Base-by-base conservation (phyloP, 225 moss, liverwort and hornwort species). In the Straminergon stramineum region DNA sequence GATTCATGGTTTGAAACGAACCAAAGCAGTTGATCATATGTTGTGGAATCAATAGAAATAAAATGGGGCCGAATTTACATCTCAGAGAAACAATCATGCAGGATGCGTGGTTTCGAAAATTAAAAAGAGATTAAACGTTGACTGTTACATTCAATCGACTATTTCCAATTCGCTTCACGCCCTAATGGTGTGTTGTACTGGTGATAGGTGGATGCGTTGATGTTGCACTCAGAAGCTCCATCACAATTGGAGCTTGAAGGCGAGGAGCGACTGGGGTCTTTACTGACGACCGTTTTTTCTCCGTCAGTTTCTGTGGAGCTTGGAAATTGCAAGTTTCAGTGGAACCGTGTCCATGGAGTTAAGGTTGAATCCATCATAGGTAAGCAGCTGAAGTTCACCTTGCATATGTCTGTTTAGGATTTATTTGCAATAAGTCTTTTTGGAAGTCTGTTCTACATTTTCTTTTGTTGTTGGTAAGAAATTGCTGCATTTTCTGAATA, bases 261-360 rank as follows among this genome's bases (percentile, higher is more conserved):
- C 23, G 94, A 93, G 89, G 94, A 94, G 92, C 88, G 92, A 10
- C 88, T 94, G 21, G 94, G 92, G 45, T 87, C 91, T 13, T 92
- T 81, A 60, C 61, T 94, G 84, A 45, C 78, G 24, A 79, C 83
- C 35, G 85, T 83, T 90, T 70, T 90, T 84, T 57, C 60, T 76
- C 43, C 58, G 18, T 27, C 68, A 31, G 31, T 69, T 74, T 76
- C 86, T 9, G 64, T 86, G 20, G 94, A 94, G 43, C 70, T 93
- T 37, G 79, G 78, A 13, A 78, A 62, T 61, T 94, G 94, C 91
- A 88, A 80, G 67, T 93, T 93, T 69, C 94, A 94, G 91, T 94
- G 94, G 94, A 84, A 82, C 37, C 93, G 93, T 56, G 55, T 93
- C 45, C 88, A 89, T n/a, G 93, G 93, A 71, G 64, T 13, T 64